A percentile compares a stretch with the other conserved stretches of the same genome.
Conservation (phyloP, 2,329 filamentous ascomycete species). For the Blastomyces gilchristii region DNA sequence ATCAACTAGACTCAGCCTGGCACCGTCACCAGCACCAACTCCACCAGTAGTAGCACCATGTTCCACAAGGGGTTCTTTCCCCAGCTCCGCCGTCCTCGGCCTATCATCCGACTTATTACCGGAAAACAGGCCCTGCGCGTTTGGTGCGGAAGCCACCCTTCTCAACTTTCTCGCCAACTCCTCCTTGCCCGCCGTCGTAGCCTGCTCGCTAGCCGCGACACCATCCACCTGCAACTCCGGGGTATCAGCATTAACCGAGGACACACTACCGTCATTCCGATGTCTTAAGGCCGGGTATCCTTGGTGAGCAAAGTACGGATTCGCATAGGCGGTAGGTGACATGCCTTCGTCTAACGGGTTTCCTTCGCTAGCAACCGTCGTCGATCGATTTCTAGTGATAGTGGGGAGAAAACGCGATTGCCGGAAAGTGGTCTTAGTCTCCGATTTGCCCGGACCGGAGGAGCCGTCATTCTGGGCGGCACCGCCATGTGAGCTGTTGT, state of each 20-base stretch:
- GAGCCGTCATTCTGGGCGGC: slow-evolving; percentile 28
- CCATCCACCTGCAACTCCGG: slow-evolving; percentile 66
- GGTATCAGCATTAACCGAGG: slow-evolving; percentile 84
- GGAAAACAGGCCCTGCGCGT: slow-evolving; percentile 84
- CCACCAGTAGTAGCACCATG: slow-evolving; percentile 36
- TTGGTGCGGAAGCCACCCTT: slow-evolving; percentile 90
- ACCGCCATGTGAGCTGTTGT: slow-evolving; percentile 21
- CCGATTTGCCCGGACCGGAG: slow-evolving; percentile 42
- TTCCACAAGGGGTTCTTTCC: slow-evolving; percentile 64
- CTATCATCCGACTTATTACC: slow-evolving; percentile 52
- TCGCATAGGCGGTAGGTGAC: slow-evolving; percentile 86
- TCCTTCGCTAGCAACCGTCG: slow-evolving; percentile 86
- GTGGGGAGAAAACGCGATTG: slow-evolving; percentile 83
- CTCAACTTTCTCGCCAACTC: slow-evolving; percentile 86
- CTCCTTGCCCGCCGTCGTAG: slow-evolving; percentile 74
- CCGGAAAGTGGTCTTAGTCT: slow-evolving; percentile 59
- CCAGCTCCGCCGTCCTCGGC: slow-evolving; percentile 74
- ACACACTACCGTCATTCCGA: slow-evolving; percentile 87
- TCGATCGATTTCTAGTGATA: slow-evolving; percentile 76
- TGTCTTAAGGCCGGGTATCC: slow-evolving; percentile 87
- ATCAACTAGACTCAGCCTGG: slow-evolving; percentile 47
- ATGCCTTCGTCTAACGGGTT: slow-evolving; percentile 79
- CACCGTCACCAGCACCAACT: slow-evolving; percentile 35
- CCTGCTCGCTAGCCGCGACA: slow-evolving; percentile 54
- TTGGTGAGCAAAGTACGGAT: slow-evolving; percentile 96